These are phyloP conservation scores for Eimeria sp. DNA, from an alignment of 169 alveolate genomes.

Conservation along the genomic window DNA sequence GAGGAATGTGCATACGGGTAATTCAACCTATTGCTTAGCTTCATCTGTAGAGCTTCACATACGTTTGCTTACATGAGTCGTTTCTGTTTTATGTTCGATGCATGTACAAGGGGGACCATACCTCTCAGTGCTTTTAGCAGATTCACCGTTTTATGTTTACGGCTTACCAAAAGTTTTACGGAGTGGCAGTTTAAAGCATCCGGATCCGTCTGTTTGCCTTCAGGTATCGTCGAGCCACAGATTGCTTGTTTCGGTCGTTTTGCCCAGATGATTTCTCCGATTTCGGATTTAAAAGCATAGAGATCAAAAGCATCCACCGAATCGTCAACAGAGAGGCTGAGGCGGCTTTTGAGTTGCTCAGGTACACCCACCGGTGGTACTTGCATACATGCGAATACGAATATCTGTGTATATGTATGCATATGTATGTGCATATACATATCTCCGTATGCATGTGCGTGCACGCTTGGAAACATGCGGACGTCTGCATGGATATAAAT, in stretches of 20 bases:
- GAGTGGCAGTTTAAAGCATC: background rate
- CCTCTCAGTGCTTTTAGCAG: background rate
- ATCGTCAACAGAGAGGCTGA: slow-evolving; percentile 57
- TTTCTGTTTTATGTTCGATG: background rate
- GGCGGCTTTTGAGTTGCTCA: slow-evolving; percentile 66
- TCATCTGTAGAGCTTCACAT: background rate
- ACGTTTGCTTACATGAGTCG: background rate
- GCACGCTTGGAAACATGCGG: no score
- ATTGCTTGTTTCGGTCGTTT: slow-evolving; percentile 17
- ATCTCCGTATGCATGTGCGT: no score
- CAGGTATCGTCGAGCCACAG: slow-evolving; percentile 66
- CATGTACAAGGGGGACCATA: background rate
- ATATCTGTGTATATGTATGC: background rate
- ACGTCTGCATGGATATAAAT: background rate
- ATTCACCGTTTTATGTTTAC: background rate
- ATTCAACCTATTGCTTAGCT: background rate
- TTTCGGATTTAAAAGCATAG: slow-evolving; percentile 42
- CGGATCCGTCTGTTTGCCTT: background rate
- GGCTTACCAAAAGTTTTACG: background rate
- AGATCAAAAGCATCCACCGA: slow-evolving; percentile 42
- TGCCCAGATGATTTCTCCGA: background rate
- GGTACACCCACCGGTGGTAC: background rate
- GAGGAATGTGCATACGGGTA: background rate
- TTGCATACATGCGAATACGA: background rate
- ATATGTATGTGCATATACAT: no score